A percentile compares a stretch with the other conserved stretches of the same genome.
Evolutionary conservation across 106 monocot genomes (phyloP).

Genomic region (Dendrobium officinale): DNA sequence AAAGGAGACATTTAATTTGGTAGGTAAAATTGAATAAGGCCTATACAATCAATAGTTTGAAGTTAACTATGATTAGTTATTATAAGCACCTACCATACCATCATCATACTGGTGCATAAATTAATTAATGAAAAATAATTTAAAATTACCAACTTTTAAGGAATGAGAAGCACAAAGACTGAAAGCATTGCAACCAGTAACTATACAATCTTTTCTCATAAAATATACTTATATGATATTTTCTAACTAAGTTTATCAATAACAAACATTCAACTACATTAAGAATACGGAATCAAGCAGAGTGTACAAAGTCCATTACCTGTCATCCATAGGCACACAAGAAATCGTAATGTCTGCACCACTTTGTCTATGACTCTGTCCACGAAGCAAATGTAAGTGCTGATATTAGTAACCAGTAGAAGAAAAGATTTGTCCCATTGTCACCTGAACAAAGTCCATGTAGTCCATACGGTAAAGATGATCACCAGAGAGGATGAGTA

Average conservation of each 20-base stretch:
- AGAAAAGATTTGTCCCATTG: background rate
- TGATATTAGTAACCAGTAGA: slow-evolving; percentile 7
- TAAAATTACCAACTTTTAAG: background rate
- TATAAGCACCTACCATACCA: background rate
- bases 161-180: background rate
- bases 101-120: background rate
- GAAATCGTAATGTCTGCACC: slow-evolving; percentile 89
- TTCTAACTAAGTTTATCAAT: too few relatives aligned
- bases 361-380: slow-evolving; percentile 69
- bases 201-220: background rate
- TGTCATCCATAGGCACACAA: slow-evolving; percentile 76
- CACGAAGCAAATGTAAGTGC: slow-evolving; percentile 3
- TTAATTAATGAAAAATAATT: background rate
- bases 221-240: too few relatives aligned
- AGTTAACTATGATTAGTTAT: background rate
- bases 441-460: slow-evolving; percentile 94
- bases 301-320: slow-evolving; percentile 27
- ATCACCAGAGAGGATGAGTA: slow-evolving; percentile 87
- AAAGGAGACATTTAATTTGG: background rate
- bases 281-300: background rate
- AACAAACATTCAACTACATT: too few relatives aligned
- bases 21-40: background rate
- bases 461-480: slow-evolving; percentile 97
- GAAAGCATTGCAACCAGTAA: background rate
- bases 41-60: background rate